A percentile compares a stretch with the other conserved stretches of the same genome.
These are phyloP conservation scores for Marchantia polymorpha DNA, from an alignment of 225 moss, liverwort and hornwort genomes.

Conservation along the genomic window DNA sequence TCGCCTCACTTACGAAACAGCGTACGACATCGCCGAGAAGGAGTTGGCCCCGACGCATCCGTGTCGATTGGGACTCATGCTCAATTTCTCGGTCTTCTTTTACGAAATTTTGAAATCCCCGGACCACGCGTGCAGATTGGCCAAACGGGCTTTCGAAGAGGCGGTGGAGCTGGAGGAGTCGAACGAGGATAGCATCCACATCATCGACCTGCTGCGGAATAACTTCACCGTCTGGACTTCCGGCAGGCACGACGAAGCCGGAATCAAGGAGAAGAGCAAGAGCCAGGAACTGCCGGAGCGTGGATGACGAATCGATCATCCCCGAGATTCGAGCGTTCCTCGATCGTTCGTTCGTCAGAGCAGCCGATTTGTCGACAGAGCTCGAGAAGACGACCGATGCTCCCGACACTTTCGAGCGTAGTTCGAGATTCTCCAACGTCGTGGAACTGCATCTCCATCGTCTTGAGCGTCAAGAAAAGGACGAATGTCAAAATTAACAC, in stretches of 20 bases:
- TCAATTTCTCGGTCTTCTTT: slow-evolving; percentile 36
- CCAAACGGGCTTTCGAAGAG: slow-evolving; percentile 34
- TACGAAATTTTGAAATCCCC: slow-evolving; percentile 36
- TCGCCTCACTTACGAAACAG: slow-evolving; percentile 27
- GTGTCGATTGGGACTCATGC: slow-evolving; percentile 28
- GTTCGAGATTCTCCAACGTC: no score
- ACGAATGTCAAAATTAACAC: no score
- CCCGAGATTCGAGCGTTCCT: no score
- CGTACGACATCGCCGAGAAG: slow-evolving; percentile 23
- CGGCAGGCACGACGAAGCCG: slow-evolving; percentile 29
- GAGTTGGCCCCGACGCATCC: slow-evolving; percentile 39
- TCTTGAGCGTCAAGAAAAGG: no score
- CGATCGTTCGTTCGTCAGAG: no score
- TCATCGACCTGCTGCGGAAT: slow-evolving; percentile 36
- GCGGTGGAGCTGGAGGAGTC: slow-evolving; percentile 33
- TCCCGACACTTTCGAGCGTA: no score
- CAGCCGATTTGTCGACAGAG: no score
- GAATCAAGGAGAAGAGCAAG: slow-evolving; percentile 25
- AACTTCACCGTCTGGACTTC: slow-evolving; percentile 36
- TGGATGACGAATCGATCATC: no score
- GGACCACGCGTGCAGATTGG: slow-evolving; percentile 28
- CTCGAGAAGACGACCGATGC: no score
- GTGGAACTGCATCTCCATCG: no score
- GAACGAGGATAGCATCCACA: slow-evolving; percentile 29
- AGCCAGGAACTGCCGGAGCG: slow-evolving; percentile 13